phyloP scores from a whole-genome alignment of 2,329 filamentous ascomycete species.

The Fusarium brevicatenulatum region DNA sequence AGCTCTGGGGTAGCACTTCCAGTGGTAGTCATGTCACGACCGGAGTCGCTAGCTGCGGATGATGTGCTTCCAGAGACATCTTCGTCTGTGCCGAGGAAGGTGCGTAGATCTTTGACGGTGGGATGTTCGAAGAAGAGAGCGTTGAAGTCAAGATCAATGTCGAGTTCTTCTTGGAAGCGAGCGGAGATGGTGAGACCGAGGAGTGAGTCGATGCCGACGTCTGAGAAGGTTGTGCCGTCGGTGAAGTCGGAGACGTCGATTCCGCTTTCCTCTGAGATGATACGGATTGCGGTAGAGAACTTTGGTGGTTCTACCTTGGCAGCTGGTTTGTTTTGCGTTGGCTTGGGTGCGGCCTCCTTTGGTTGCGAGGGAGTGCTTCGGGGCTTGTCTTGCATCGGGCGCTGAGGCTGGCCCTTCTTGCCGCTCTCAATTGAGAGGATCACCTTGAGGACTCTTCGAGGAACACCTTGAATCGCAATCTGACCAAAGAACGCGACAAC shows the following conservation, averaged over 20 bases:
- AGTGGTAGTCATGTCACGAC: background rate
- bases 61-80: slow-evolving; percentile 19
- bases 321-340: background rate
- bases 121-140: slow-evolving; percentile 63
- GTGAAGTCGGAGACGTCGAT: slow-evolving; percentile 55
- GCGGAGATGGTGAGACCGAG: slow-evolving; percentile 68
- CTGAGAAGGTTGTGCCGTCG: slow-evolving; percentile 65
- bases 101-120: slow-evolving; percentile 64
- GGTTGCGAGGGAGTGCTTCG: background rate
- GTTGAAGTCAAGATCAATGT: slow-evolving; percentile 63
- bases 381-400: background rate
- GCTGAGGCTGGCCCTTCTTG: slow-evolving; percentile 26
- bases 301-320: background rate
- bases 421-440: slow-evolving; percentile 31
- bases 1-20: slow-evolving; percentile 8
- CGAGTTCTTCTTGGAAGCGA: slow-evolving; percentile 66
- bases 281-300: slow-evolving; percentile 11
- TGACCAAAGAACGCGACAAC: slow-evolving; percentile 52
- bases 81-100: slow-evolving; percentile 11
- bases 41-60: slow-evolving; percentile 24
- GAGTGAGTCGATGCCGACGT: slow-evolving; percentile 70
- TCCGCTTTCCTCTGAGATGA: slow-evolving; percentile 37
- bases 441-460: slow-evolving; percentile 33
- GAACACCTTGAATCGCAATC: slow-evolving; percentile 47
- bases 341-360: fast-evolving